A percentile compares a stretch with the other conserved stretches of the same genome.
phyloP scores from a whole-genome alignment of 371 early-diverging fungal species.

The Mortierella sp. region DNA sequence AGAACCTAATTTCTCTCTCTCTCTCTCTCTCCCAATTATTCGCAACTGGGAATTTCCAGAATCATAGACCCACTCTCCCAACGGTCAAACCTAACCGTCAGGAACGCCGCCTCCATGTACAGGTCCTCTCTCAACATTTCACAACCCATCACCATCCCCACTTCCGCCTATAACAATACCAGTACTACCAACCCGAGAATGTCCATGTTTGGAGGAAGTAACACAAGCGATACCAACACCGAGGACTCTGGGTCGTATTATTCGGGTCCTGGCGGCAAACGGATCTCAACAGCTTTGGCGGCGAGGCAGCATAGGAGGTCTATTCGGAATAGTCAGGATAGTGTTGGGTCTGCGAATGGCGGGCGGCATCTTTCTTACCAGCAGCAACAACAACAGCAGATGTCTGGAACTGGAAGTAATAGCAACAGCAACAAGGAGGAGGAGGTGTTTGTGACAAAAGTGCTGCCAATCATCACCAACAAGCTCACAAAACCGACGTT shows the following conservation, averaged over 20 bases:
- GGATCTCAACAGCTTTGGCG: slow-evolving; percentile 38
- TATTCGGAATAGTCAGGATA: slow-evolving; percentile 44
- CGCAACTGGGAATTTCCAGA: slow-evolving; percentile 19
- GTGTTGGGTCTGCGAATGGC: slow-evolving; percentile 10
- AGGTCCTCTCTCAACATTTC: slow-evolving; percentile 8
- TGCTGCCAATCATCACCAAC: slow-evolving; percentile 27
- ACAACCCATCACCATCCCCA: slow-evolving; percentile 17
- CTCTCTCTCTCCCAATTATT: background rate
- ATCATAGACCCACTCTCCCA: slow-evolving; percentile 31
- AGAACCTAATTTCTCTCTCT: background rate
- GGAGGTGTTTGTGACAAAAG: slow-evolving; percentile 30
- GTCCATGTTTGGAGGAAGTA: slow-evolving; percentile 45
- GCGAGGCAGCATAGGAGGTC: slow-evolving; percentile 49
- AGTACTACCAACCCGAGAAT: slow-evolving; percentile 1
- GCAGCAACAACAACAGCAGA: background rate
- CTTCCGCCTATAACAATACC: background rate
- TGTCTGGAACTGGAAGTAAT: background rate
- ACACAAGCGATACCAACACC: slow-evolving; percentile 26
- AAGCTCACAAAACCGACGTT: slow-evolving; percentile 37
- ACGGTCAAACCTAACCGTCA: slow-evolving; percentile 36
- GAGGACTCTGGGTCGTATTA: slow-evolving; percentile 39
- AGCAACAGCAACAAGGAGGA: background rate
- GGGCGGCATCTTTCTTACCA: background rate
- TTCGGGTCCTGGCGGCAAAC: slow-evolving; percentile 27
- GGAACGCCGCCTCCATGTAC: slow-evolving; percentile 49